A percentile compares a stretch with the other conserved stretches of the same genome.
phyloP scores from a whole-genome alignment of 2,329 filamentous ascomycete genomes.

The Aspergillus fumigatiaffinis region DNA sequence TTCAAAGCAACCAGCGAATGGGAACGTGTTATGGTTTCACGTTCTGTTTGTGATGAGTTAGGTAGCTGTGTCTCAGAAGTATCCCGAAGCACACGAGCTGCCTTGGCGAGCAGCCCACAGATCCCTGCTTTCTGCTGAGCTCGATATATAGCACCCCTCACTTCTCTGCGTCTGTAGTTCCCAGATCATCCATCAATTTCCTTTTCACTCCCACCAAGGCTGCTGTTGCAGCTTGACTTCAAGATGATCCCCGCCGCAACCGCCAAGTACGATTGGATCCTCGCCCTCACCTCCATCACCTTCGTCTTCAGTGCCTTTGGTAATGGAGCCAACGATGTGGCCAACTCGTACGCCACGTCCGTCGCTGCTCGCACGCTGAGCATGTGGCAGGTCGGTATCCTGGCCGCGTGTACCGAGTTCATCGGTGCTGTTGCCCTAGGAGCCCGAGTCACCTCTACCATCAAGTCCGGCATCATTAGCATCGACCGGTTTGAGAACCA shows the following conservation, averaged over 20 bases:
- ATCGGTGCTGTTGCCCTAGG: conserved; percentile 52
- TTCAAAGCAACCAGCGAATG: conserved; percentile 1
- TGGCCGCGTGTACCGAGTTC: conserved; percentile 50
- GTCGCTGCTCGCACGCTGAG: conserved; percentile 51
- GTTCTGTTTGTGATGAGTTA: background rate
- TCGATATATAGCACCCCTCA: background rate
- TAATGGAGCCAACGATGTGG: conserved; percentile 44
- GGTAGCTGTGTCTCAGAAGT: background rate
- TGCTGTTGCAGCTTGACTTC: background rate
- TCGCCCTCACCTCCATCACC: conserved; percentile 25
- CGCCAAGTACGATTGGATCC: conserved; percentile 28
- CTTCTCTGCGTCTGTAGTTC: background rate
- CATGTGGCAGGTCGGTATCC: conserved; percentile 50
- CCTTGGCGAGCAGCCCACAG: background rate
- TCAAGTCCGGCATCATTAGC: conserved; percentile 43
- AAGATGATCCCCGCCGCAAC: conserved; percentile 21
- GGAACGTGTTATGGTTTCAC: conserved; percentile 3
- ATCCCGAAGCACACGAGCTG: background rate
- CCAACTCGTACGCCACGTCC: conserved; percentile 53
- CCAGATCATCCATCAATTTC: background rate
- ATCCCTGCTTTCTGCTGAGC: background rate
- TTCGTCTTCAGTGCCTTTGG: conserved; percentile 27
- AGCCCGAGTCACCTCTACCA: conserved; percentile 41
- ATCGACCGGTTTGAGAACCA: conserved; percentile 34
- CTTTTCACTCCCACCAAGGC: background rate